Conservation (phyloP, 371 early-diverging fungal species). For the Coemansia sp. region DNA sequence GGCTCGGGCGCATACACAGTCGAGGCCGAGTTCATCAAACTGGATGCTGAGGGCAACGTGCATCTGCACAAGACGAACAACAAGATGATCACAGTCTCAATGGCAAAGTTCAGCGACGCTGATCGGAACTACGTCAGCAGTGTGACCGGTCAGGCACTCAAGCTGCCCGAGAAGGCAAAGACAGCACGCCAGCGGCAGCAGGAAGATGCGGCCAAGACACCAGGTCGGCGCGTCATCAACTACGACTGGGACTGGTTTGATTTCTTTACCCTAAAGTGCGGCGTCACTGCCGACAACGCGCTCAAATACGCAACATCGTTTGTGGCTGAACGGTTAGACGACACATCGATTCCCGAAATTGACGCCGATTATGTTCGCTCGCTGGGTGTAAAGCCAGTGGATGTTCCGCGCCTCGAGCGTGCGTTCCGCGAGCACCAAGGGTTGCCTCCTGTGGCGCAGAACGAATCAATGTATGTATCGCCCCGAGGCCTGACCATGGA, state of each 20-base stretch:
- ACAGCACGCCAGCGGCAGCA: slow-evolving; percentile 42
- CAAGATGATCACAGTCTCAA: slow-evolving; percentile 88
- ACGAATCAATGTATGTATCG: background rate
- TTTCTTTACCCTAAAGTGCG: slow-evolving; percentile 73
- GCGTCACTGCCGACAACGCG: slow-evolving; percentile 70
- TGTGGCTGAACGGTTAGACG: slow-evolving; percentile 80
- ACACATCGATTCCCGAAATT: slow-evolving; percentile 68
- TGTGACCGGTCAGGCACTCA: slow-evolving; percentile 56
- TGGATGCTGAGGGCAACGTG: slow-evolving; percentile 75
- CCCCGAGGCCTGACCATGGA: slow-evolving; percentile 6
- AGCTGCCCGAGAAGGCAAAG: slow-evolving; percentile 41
- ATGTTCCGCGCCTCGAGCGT: slow-evolving; percentile 51
- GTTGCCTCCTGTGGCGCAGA: background rate
- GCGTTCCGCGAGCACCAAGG: slow-evolving; percentile 44
- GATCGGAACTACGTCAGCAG: slow-evolving; percentile 72
- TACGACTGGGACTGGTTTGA: slow-evolving; percentile 86
- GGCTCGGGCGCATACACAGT: slow-evolving; percentile 87
- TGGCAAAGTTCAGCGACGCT: slow-evolving; percentile 78
- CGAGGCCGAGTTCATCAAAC: slow-evolving; percentile 79
- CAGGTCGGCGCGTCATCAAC: slow-evolving; percentile 55
- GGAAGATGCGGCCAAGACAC: slow-evolving; percentile 24
- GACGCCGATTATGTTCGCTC: slow-evolving; percentile 70
- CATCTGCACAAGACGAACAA: slow-evolving; percentile 91
- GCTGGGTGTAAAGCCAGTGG: slow-evolving; percentile 65
- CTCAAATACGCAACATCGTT: slow-evolving; percentile 76